Percentiles rank a stretch among this genome's conserved stretches.
These are phyloP conservation scores for Talaromyces marneffei DNA, from an alignment of 2,329 filamentous ascomycete genomes.

Conservation along the genomic window DNA sequence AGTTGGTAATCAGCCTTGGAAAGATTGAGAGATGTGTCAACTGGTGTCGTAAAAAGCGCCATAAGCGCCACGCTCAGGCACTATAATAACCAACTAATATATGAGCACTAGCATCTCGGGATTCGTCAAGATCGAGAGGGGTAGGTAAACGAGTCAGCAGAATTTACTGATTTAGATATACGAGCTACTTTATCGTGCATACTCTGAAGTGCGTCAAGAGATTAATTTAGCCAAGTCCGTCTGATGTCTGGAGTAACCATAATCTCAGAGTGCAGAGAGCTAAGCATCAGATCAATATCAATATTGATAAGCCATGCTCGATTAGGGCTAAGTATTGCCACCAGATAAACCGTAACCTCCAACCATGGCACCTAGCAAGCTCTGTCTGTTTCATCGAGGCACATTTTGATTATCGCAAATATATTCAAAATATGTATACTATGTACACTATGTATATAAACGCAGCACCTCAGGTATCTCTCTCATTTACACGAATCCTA, in stretches of 20 bases:
- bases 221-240: not conserved
- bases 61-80: not conserved
- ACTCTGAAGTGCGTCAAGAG: not conserved
- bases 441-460: not conserved
- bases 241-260: not conserved
- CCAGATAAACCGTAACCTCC: not conserved
- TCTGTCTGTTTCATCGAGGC: not conserved
- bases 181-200: not conserved
- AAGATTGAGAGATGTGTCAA: no score
- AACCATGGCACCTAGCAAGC: not conserved
- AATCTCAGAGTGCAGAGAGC: no score
- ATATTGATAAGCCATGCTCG: not conserved
- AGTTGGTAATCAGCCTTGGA: no score
- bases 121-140: not conserved
- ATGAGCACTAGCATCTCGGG: not conserved
- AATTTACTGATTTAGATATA: not conserved
- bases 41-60: not conserved
- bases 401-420: not conserved
- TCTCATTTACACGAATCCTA: not conserved
- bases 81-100: not conserved
- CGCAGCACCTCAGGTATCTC: not conserved
- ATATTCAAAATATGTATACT: not conserved
- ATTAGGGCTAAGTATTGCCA: slow-evolving; percentile 1
- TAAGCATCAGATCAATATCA: not conserved
- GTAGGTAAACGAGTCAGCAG: not conserved